Evolutionary conservation across 345 rosid species (phyloP).

Genomic region (Aurinia saxatilis): DNA sequence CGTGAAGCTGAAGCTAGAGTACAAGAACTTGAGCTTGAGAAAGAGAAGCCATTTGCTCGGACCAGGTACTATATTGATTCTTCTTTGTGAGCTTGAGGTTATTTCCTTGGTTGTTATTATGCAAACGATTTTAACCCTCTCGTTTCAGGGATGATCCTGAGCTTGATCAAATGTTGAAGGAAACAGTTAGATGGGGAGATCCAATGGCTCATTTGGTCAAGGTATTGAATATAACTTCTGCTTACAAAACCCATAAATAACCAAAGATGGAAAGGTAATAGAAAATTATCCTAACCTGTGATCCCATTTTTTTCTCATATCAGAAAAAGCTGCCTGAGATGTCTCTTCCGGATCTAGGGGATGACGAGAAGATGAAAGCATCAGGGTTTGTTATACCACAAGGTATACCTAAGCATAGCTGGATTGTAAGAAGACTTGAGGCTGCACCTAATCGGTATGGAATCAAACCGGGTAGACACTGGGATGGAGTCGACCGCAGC

Average conservation of each 20-base stretch:
- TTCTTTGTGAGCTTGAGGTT: not conserved
- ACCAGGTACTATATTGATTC: constrained; percentile 44
- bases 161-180: constrained; percentile 75
- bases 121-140: not conserved
- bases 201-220: constrained; percentile 95
- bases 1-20: constrained; percentile 71
- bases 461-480: constrained; percentile 89
- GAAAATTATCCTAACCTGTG: not conserved
- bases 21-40: constrained; percentile 72
- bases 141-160: constrained; percentile 81
- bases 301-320: not conserved
- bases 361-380: constrained; percentile 74
- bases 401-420: constrained; percentile 70
- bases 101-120: constrained; percentile 12
- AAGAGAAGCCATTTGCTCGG: constrained; percentile 87
- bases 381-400: constrained; percentile 92
- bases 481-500: constrained; percentile 98
- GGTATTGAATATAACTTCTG: constrained; percentile 32
- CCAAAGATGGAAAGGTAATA: not conserved
- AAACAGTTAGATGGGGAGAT: constrained; percentile 81
- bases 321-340: constrained; percentile 54
- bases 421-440: constrained; percentile 71
- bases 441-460: constrained; percentile 84
- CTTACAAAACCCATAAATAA: not conserved
- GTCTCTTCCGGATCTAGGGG: constrained; percentile 65